Conservation (phyloP, 495 filamentous ascomycete species). For the Hypomontagnella monticulosa region DNA sequence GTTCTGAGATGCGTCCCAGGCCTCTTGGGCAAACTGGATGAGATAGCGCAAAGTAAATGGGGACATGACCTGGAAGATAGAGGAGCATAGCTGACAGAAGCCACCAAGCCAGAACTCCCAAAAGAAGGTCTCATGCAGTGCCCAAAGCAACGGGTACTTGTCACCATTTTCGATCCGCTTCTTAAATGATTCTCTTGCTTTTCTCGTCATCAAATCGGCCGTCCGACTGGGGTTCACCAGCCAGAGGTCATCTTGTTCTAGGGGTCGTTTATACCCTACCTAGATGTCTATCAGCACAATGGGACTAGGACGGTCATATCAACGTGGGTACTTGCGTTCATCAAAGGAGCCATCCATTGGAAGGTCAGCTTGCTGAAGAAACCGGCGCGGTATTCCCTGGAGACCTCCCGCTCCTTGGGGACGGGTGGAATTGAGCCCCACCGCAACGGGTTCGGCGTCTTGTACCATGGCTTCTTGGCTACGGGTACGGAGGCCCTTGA, state of each 20-base stretch:
- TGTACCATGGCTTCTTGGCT: conserved; percentile 66
- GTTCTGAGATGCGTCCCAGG: conserved; percentile 68
- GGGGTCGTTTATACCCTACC: conserved; percentile 82
- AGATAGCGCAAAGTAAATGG: conserved; percentile 78
- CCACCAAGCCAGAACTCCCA: conserved; percentile 87
- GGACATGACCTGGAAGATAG: conserved; percentile 75
- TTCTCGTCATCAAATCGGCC: conserved; percentile 71
- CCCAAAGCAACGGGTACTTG: conserved; percentile 78
- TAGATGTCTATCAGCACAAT: conserved; percentile 38
- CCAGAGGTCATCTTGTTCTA: conserved; percentile 89
- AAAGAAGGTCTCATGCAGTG: conserved; percentile 88
- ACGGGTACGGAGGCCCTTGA: conserved; percentile 37
- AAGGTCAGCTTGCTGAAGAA: conserved; percentile 71
- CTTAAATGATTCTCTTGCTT: conserved; percentile 72
- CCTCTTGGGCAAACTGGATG: conserved; percentile 81
- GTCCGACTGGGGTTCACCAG: conserved; percentile 80
- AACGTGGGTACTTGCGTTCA: conserved; percentile 61
- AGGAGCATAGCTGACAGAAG: conserved; percentile 75
- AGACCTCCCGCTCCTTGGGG: conserved; percentile 63
- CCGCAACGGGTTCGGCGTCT: conserved; percentile 69
- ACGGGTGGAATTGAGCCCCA: conserved; percentile 68
- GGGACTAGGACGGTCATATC: background rate
- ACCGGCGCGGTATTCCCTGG: conserved; percentile 66
- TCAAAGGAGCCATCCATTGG: conserved; percentile 74
- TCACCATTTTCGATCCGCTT: conserved; percentile 70